These are phyloP conservation scores for Aspergillus tanneri DNA, from an alignment of 2,329 filamentous ascomycete genomes.

Conservation along the genomic window DNA sequence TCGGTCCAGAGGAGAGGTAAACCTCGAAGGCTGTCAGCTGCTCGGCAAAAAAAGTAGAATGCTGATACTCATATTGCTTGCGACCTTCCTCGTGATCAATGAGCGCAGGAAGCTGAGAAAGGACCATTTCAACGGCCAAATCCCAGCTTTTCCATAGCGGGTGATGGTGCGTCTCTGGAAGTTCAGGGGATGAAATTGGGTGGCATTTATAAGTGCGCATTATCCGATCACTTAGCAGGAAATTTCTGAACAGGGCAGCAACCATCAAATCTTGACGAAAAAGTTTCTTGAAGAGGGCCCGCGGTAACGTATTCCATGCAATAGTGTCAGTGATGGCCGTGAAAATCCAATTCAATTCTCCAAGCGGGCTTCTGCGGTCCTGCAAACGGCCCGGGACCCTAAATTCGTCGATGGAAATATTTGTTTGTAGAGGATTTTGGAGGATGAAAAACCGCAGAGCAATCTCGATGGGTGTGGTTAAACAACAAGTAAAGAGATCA, in stretches of 20 bases:
- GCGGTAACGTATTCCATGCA: constrained; percentile 91
- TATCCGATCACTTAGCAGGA: constrained; percentile 87
- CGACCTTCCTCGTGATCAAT: constrained; percentile 72
- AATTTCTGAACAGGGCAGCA: constrained; percentile 95
- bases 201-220: constrained; percentile 97
- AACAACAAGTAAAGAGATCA: constrained; percentile 91
- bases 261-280: constrained; percentile 98
- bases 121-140: constrained; percentile 89
- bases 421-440: constrained; percentile 73
- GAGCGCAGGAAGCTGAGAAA: constrained; percentile 82
- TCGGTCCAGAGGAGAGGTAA: constrained; percentile 80
- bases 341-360: constrained; percentile 98
- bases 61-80: constrained; percentile 83
- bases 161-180: constrained; percentile 95
- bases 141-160: constrained; percentile 98
- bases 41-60: constrained; percentile 94
- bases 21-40: constrained; percentile 97
- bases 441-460: constrained; percentile 94
- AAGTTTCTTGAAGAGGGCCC: constrained; percentile 90
- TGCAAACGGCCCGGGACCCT: constrained; percentile 88
- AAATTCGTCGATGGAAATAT: constrained; percentile 75
- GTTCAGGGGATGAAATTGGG: constrained; percentile 82
- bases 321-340: constrained; percentile 99
- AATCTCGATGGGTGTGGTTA: constrained; percentile 97
- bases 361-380: constrained; percentile 87